A percentile compares a stretch with the other conserved stretches of the same genome.
These are phyloP conservation scores for Cryptococcus sp. DNA, from an alignment of 1,284 basidiomycete species.

Conservation along the genomic window DNA sequence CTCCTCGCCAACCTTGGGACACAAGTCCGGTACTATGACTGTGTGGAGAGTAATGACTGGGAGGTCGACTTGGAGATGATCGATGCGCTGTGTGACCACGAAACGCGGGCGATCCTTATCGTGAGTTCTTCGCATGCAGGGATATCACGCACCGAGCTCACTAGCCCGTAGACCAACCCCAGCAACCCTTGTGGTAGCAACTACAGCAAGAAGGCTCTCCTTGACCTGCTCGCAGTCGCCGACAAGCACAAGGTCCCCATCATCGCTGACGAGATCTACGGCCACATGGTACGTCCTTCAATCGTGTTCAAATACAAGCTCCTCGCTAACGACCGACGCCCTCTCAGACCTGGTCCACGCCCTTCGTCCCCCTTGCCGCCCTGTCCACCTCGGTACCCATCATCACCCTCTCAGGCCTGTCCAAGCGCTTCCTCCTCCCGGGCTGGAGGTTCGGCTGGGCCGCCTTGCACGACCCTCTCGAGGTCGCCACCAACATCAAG, in stretches of 20 bases:
- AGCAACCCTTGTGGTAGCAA: conserved; percentile 50
- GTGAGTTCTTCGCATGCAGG: conserved; percentile 20
- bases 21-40: conserved; percentile 46
- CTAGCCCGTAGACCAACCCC: conserved; percentile 35
- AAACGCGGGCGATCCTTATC: conserved; percentile 44
- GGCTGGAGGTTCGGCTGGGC: conserved; percentile 50
- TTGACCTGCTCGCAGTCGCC: conserved; percentile 38
- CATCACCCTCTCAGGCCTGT: conserved; percentile 46
- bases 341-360: conserved; percentile 25
- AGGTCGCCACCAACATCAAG: conserved; percentile 30
- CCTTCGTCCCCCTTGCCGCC: conserved; percentile 44
- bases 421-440: conserved; percentile 48
- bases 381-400: conserved; percentile 41
- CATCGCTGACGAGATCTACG: conserved; percentile 49
- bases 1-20: conserved; percentile 34
- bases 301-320: neutral
- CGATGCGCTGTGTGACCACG: conserved; percentile 42
- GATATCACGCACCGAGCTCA: neutral
- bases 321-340: neutral
- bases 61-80: conserved; percentile 43
- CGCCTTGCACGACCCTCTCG: conserved; percentile 44
- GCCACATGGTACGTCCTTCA: conserved; percentile 34
- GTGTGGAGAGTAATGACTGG: conserved; percentile 43
- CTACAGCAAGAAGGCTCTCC: conserved; percentile 39
- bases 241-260: conserved; percentile 41